phyloP scores from a whole-genome alignment of 495 filamentous ascomycete species.

The Pyrenula massariospora region DNA sequence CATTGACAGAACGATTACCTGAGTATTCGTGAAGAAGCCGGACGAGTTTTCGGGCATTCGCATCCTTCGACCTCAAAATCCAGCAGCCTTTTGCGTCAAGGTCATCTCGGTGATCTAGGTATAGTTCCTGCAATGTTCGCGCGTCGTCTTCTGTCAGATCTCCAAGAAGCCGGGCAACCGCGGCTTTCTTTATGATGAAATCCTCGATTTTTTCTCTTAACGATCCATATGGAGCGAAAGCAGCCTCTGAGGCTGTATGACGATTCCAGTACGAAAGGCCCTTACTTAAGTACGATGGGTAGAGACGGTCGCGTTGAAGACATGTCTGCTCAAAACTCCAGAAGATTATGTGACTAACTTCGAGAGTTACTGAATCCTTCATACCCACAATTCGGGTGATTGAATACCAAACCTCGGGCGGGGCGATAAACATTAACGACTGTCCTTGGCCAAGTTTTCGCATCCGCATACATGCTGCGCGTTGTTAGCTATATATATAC shows the following conservation, averaged over 20 bases:
- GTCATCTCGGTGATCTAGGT: not conserved
- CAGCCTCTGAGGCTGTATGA: not conserved
- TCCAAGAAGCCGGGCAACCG: not conserved
- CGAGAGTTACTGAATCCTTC: conserved; percentile 2
- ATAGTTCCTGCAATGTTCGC: not conserved
- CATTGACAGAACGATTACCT: not conserved
- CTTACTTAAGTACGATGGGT: conserved; percentile 43
- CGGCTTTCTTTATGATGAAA: not conserved
- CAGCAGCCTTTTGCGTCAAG: too few relatives aligned
- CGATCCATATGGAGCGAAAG: not conserved
- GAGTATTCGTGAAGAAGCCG: not conserved
- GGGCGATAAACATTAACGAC: conserved; percentile 45
- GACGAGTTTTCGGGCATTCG: not conserved
- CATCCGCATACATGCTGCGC: conserved; percentile 57
- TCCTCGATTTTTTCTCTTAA: too few relatives aligned
- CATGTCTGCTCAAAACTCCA: conserved; percentile 57
- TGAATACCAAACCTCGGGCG: conserved; percentile 37
- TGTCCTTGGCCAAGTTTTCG: conserved; percentile 46
- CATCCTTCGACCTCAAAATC: too few relatives aligned
- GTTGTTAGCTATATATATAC: not conserved
- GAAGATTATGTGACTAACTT: conserved; percentile 39
- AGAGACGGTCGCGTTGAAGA: conserved; percentile 37
- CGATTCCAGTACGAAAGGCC: conserved; percentile 14
- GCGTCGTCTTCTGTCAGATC: not conserved
- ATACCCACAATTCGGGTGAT: conserved; percentile 11